Conservation (phyloP, 257 asterid species). For the Linaria vulgaris region DNA sequence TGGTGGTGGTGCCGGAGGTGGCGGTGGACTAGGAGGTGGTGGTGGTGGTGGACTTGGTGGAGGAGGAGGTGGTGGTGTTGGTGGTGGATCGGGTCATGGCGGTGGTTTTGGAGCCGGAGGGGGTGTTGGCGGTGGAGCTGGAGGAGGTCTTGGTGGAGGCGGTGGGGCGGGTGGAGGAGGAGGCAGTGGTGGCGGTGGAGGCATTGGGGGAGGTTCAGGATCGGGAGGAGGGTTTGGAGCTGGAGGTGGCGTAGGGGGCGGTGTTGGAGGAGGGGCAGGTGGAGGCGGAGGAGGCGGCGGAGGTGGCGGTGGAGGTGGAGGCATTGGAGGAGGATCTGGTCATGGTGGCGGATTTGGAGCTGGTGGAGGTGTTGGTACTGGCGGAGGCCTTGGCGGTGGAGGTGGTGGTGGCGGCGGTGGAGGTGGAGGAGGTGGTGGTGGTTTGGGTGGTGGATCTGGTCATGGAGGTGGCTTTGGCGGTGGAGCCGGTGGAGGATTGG, state of each 20-base stretch:
- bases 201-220: constrained; percentile 35
- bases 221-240: constrained; percentile 35
- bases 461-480: constrained; percentile 35
- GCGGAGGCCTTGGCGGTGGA: constrained; percentile 25
- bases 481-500: constrained; percentile 26
- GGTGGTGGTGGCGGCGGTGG: constrained; percentile 38
- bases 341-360: constrained; percentile 37
- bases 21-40: constrained; percentile 32
- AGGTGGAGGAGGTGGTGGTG: constrained; percentile 32
- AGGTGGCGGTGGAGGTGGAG: constrained; percentile 31
- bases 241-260: constrained; percentile 38
- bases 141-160: constrained; percentile 32
- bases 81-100: constrained; percentile 31
- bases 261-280: constrained; percentile 34
- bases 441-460: constrained; percentile 41
- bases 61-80: constrained; percentile 34
- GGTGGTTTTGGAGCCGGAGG: constrained; percentile 27
- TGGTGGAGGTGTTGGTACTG: constrained; percentile 40
- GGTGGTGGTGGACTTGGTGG: constrained; percentile 27
- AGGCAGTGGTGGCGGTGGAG: constrained; percentile 35
- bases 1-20: constrained; percentile 27
- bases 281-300: constrained; percentile 27
- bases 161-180: constrained; percentile 27
- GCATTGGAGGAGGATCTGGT: constrained; percentile 39
- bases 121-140: constrained; percentile 36